Percentiles rank a stretch among this genome's conserved stretches.
Conservation (phyloP, 2,329 filamentous ascomycete genomes). For the Pezicula radicicola region DNA sequence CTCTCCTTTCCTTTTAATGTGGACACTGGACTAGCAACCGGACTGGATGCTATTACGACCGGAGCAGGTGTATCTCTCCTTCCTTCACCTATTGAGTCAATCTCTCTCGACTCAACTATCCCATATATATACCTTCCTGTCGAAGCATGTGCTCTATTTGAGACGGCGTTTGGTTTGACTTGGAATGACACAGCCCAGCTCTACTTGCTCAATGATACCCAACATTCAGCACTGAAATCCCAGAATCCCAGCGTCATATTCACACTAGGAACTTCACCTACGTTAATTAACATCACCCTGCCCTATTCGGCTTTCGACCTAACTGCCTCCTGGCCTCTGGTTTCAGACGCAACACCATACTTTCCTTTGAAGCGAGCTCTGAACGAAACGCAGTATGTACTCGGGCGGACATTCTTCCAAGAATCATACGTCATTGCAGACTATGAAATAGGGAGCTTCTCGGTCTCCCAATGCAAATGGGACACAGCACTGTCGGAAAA, state of each 20-base stretch:
- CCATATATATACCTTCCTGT: conserved; percentile 32
- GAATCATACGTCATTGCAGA: conserved; percentile 27
- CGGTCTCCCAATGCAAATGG: conserved; percentile 17
- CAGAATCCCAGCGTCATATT: conserved; percentile 2
- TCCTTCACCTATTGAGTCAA: conserved; percentile 21
- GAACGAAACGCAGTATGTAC: conserved; percentile 1
- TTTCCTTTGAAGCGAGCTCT: conserved; percentile 2
- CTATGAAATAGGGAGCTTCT: conserved; percentile 32
- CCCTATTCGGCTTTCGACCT: conserved; percentile 5
- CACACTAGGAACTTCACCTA: neutral
- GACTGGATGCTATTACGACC: conserved; percentile 31
- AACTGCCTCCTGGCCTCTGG: conserved; percentile 7
- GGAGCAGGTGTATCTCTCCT: conserved; percentile 13
- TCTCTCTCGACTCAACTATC: conserved; percentile 29
- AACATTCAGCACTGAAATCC: neutral
- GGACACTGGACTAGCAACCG: conserved; percentile 33
- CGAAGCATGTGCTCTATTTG: conserved; percentile 28
- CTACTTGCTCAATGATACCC: conserved; percentile 2
- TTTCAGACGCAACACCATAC: conserved; percentile 5
- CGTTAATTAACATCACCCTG: neutral
- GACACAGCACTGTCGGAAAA: neutral
- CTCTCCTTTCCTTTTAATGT: conserved; percentile 32
- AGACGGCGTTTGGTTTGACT: neutral
- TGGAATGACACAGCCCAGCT: neutral
- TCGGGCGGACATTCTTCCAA: conserved; percentile 4